Percentiles rank a stretch among this genome's conserved stretches.
Evolutionary conservation across 1,284 basidiomycete genomes (phyloP).

Genomic region (Boletus semigastroideus): DNA sequence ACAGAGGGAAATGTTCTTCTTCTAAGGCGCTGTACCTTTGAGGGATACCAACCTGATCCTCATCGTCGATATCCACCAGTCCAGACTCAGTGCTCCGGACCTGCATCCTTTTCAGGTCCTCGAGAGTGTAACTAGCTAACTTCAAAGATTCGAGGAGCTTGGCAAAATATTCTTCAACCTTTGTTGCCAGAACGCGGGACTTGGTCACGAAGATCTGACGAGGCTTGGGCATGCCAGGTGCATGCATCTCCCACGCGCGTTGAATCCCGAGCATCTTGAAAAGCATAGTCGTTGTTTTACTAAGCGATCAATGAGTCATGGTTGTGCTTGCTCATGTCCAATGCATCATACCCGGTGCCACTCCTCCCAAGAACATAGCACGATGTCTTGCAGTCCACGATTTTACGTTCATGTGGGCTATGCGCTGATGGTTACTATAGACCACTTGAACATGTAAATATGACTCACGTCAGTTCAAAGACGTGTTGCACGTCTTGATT

Average conservation of each 20-base stretch:
- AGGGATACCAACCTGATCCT: conserved; percentile 50
- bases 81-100: conserved; percentile 32
- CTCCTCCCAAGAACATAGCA: conserved; percentile 72
- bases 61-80: conserved; percentile 50
- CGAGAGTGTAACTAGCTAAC: conserved; percentile 38
- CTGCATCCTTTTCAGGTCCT: conserved; percentile 38
- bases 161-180: conserved; percentile 64
- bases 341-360: conserved; percentile 62
- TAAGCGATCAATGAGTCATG: conserved; percentile 25
- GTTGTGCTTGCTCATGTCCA: not conserved
- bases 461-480: conserved; percentile 55
- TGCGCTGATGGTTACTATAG: not conserved
- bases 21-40: conserved; percentile 53
- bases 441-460: conserved; percentile 7
- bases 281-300: conserved; percentile 75
- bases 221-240: conserved; percentile 37
- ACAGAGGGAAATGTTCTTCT: conserved; percentile 69
- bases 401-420: conserved; percentile 57
- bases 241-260: conserved; percentile 42
- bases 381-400: conserved; percentile 59
- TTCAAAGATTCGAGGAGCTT: conserved; percentile 51
- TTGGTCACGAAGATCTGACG: conserved; percentile 75
- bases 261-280: conserved; percentile 73
- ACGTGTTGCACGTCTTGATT: conserved; percentile 49
- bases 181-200: conserved; percentile 60